Conservation (phyloP, 73 alveolate species). For the Paramecium octaurelia region DNA sequence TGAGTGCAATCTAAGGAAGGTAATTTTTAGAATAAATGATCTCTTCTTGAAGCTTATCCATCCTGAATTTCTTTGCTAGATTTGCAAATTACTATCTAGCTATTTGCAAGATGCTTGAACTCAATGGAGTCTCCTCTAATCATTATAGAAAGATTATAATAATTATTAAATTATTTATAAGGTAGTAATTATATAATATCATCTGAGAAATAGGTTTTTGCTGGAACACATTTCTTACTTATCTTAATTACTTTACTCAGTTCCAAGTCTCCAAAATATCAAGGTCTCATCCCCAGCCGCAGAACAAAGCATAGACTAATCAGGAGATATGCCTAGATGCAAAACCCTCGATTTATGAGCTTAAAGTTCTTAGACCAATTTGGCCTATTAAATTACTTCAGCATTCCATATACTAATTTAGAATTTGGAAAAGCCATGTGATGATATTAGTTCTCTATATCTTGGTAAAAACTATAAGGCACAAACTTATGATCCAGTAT, state of each 20-base stretch:
- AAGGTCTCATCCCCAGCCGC: constrained; percentile 99
- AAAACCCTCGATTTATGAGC: constrained; percentile 95
- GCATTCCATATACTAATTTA: constrained; percentile 95
- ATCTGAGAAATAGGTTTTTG: constrained; percentile 31
- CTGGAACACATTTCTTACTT: constrained; percentile 17
- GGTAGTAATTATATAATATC: neutral
- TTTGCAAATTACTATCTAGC: neutral
- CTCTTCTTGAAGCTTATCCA: neutral
- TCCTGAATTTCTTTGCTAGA: neutral
- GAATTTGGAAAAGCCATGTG: constrained; percentile 94
- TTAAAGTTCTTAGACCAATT: constrained; percentile 88
- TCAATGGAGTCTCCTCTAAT: neutral
- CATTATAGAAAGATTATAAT: neutral
- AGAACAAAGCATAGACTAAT: constrained; percentile 95
- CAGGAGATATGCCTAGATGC: constrained; percentile 96
- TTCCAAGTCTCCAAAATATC: constrained; percentile 91
- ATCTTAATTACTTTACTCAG: neutral
- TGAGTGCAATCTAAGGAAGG: neutral
- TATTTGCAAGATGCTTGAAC: neutral
- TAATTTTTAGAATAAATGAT: neutral
- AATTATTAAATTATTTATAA: neutral
- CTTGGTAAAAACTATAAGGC: constrained; percentile 83
- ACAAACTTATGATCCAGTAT: constrained; percentile 96
- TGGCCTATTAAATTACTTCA: constrained; percentile 77
- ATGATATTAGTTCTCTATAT: constrained; percentile 84